phyloP scores from a whole-genome alignment of 2,329 filamentous ascomycete species.

The Coniella vitis region DNA sequence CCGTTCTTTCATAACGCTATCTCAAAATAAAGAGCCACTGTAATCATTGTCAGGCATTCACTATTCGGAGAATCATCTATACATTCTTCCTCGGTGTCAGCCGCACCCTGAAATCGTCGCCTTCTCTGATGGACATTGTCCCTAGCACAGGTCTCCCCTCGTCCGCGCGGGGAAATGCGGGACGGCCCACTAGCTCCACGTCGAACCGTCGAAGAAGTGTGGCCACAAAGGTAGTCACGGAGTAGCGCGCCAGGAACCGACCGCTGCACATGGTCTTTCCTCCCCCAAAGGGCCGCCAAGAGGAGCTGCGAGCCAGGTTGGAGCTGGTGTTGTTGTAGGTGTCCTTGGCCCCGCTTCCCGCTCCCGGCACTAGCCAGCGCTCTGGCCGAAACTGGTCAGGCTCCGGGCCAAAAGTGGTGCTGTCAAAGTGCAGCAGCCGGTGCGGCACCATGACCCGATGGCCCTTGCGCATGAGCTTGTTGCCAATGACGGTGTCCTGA shows the following conservation, averaged over 20 bases:
- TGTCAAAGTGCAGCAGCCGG: conserved; percentile 23
- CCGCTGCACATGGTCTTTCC: conserved; percentile 24
- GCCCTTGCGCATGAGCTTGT: conserved; percentile 21
- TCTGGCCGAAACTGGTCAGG: not conserved
- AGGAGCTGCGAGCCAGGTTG: conserved; percentile 13
- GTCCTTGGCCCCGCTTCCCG: no score
- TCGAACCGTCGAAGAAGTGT: conserved; percentile 22
- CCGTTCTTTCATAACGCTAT: no score
- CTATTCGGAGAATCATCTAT: no score
- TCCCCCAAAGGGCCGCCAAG: conserved; percentile 23
- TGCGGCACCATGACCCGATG: conserved; percentile 23
- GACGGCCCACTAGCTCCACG: conserved; percentile 29
- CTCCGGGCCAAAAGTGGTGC: conserved; percentile 16
- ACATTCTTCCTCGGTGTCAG: no score
- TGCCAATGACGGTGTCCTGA: conserved; percentile 21
- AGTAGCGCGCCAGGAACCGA: conserved; percentile 17
- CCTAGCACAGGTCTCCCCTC: not conserved
- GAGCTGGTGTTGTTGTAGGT: not conserved
- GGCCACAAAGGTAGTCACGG: conserved; percentile 18
- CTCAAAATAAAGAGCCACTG: no score
- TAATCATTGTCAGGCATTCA: no score
- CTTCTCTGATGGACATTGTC: not conserved
- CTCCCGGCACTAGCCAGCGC: not conserved
- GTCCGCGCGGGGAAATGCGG: conserved; percentile 27
- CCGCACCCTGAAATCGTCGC: no score